Conservation (phyloP, 345 rosid genomes). For the Combretum micranthum region DNA sequence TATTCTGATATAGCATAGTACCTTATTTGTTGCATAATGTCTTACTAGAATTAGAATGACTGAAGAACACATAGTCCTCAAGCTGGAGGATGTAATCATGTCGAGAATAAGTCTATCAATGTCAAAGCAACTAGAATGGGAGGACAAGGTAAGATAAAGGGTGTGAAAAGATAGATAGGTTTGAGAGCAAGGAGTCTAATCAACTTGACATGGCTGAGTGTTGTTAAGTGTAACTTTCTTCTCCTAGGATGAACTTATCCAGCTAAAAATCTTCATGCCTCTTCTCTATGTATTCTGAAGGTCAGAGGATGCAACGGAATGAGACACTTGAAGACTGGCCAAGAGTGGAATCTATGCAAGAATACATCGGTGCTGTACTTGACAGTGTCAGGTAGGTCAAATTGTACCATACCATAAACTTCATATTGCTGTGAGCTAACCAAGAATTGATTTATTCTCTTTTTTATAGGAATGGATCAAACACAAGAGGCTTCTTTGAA, state of each 20-base stretch:
- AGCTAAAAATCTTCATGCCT: background rate
- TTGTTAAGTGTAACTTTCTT: too few relatives aligned
- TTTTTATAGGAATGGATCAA: conserved; percentile 14
- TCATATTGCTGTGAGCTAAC: background rate
- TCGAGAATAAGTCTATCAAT: too few relatives aligned
- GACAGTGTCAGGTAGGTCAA: conserved; percentile 6
- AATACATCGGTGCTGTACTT: conserved; percentile 14
- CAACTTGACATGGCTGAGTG: too few relatives aligned
- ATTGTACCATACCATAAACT: background rate
- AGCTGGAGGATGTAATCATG: too few relatives aligned
- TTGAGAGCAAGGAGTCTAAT: too few relatives aligned
- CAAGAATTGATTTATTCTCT: background rate
- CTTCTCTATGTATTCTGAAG: conserved; percentile 1
- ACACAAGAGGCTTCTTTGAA: conserved; percentile 15
- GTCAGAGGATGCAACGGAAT: conserved; percentile 15
- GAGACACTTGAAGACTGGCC: conserved; percentile 9
- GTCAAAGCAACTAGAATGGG: too few relatives aligned
- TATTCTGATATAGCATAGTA: too few relatives aligned
- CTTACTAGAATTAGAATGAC: too few relatives aligned
- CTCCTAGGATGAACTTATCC: background rate
- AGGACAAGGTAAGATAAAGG: too few relatives aligned
- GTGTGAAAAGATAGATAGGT: too few relatives aligned
- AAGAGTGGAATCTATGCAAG: conserved; percentile 12
- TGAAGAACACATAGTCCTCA: too few relatives aligned
- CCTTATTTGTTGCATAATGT: too few relatives aligned